Percentiles rank a stretch among this genome's conserved stretches.
phyloP scores from a whole-genome alignment of 345 rosid genomes.

The Eucalyptus grandis region DNA sequence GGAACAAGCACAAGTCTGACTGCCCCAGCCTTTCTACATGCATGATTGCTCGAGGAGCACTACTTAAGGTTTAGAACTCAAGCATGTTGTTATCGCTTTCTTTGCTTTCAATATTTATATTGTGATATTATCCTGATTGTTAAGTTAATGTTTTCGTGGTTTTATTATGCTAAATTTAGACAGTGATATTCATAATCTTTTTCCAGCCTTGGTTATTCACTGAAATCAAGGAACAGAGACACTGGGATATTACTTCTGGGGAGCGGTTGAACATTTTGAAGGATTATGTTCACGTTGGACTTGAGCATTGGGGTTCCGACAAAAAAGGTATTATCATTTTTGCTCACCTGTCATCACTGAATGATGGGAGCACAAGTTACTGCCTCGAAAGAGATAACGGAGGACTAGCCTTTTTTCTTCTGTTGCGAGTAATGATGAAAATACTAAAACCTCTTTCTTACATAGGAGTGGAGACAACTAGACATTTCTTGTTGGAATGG shows the following conservation, averaged over 20 bases:
- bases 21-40: conserved; percentile 69
- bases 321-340: conserved; percentile 42
- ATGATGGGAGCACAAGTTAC: background rate
- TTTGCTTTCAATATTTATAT: background rate
- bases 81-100: background rate
- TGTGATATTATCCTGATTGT: background rate
- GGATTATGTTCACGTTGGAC: conserved; percentile 72
- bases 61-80: conserved; percentile 46
- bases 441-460: background rate
- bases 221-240: conserved; percentile 93
- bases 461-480: conserved; percentile 83
- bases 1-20: conserved; percentile 71
- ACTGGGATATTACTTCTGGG: conserved; percentile 86
- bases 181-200: background rate
- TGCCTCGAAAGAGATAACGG: background rate
- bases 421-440: background rate
- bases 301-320: conserved; percentile 97
- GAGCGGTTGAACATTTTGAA: conserved; percentile 77
- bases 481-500: conserved; percentile 94
- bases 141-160: background rate
- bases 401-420: background rate
- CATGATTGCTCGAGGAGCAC: conserved; percentile 96
- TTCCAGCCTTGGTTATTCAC: conserved; percentile 97
- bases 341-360: background rate
- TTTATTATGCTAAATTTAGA: background rate